Percentiles rank a stretch among this genome's conserved stretches.
phyloP scores from a whole-genome alignment of 768 basidiomycete species.

The Boletus speciosus region DNA sequence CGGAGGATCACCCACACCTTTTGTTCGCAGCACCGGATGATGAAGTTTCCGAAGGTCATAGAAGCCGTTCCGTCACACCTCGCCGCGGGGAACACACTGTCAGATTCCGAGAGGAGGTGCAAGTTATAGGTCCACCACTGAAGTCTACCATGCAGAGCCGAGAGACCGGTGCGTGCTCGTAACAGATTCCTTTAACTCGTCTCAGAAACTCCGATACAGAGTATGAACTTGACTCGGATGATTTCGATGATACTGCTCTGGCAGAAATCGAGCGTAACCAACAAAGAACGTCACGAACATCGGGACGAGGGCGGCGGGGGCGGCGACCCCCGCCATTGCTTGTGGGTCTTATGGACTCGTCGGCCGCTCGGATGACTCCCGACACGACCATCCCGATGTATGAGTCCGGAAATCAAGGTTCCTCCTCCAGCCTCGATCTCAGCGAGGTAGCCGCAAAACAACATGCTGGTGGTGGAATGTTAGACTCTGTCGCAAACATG shows the following conservation, averaged over 20 bases:
- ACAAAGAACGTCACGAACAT: conserved; percentile 18
- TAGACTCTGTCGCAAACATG: conserved; percentile 89
- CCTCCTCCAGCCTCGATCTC: conserved; percentile 43
- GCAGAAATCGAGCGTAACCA: conserved; percentile 31
- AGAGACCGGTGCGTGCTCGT: conserved; percentile 66
- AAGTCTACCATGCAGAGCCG: conserved; percentile 74
- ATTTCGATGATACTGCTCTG: conserved; percentile 56
- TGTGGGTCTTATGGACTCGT: conserved; percentile 70
- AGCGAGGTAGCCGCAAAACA: conserved; percentile 69
- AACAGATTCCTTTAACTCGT: not conserved
- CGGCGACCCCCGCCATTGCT: conserved; percentile 73
- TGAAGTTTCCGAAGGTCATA: conserved; percentile 44
- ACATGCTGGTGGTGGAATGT: conserved; percentile 65
- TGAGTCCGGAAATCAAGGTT: conserved; percentile 31
- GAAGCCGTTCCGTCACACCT: conserved; percentile 33
- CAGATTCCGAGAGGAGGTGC: conserved; percentile 65
- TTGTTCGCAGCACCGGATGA: conserved; percentile 57
- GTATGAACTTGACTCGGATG: conserved; percentile 82
- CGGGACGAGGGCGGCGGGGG: conserved; percentile 35
- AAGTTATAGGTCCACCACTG: conserved; percentile 63
- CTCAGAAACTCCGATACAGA: conserved; percentile 42
- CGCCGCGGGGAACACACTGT: conserved; percentile 47
- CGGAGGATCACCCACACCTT: conserved; percentile 26
- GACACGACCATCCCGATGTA: conserved; percentile 55
- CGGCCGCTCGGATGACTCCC: conserved; percentile 49